These are phyloP conservation scores for Candida sojae DNA, from an alignment of 1,139 yeast genomes.

Conservation along the genomic window DNA sequence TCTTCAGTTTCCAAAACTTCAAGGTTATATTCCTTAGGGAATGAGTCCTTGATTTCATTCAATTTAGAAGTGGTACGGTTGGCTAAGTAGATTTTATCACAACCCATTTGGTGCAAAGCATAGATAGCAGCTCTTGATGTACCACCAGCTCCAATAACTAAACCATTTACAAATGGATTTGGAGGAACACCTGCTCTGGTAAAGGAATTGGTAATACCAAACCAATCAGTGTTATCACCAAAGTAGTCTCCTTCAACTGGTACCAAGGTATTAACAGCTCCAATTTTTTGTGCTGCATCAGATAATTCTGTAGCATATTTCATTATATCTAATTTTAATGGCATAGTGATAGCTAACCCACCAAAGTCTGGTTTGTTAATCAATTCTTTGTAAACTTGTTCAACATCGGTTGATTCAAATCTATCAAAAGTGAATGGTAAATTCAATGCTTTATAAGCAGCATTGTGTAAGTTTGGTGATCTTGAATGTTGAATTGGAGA, in stretches of 20 bases:
- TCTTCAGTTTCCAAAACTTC: constrained; percentile 55
- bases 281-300: constrained; percentile 73
- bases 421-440: constrained; percentile 74
- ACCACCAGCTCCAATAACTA: constrained; percentile 96
- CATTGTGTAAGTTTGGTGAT: constrained; percentile 83
- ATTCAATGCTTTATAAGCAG: constrained; percentile 70
- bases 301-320: constrained; percentile 63
- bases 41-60: constrained; percentile 54
- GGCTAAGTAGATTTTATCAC: constrained; percentile 70
- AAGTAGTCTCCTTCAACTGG: constrained; percentile 54
- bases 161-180: constrained; percentile 46
- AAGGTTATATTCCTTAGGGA: constrained; percentile 64
- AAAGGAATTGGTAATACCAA: constrained; percentile 78
- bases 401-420: constrained; percentile 69
- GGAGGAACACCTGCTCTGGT: constrained; percentile 53
- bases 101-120: constrained; percentile 82
- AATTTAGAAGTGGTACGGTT: constrained; percentile 80
- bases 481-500: constrained; percentile 82
- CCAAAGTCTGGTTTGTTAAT: constrained; percentile 63
- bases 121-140: constrained; percentile 94
- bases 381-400: constrained; percentile 45
- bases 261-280: constrained; percentile 90
- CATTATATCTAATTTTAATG: constrained; percentile 79
- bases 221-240: constrained; percentile 97
- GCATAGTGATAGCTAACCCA: constrained; percentile 91